Conservation (phyloP, 495 filamentous ascomycete species). For the Penicillium salamii region DNA sequence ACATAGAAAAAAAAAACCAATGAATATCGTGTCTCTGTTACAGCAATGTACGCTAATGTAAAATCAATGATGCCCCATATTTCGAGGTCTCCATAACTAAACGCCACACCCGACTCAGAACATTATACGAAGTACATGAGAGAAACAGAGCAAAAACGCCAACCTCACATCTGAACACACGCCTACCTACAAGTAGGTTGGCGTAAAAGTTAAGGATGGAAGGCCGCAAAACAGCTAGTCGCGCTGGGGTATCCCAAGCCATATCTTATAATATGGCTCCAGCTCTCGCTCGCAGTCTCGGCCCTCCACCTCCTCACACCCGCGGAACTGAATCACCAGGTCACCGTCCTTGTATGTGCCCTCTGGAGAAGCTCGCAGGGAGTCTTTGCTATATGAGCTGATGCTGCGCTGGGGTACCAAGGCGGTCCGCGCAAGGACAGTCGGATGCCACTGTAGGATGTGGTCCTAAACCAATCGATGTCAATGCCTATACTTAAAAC, state of each 20-base stretch:
- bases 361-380: slow-evolving; percentile 39
- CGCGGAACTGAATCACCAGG: slow-evolving; percentile 71
- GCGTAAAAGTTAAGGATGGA: too few species aligned
- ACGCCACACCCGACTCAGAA: neutral
- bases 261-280: slow-evolving; percentile 50
- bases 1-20: slow-evolving; percentile 17
- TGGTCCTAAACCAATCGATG: slow-evolving; percentile 59
- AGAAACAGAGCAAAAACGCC: slow-evolving; percentile 2
- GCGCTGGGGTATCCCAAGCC: slow-evolving; percentile 36
- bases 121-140: slow-evolving; percentile 6
- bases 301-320: slow-evolving; percentile 55
- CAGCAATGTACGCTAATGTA: slow-evolving; percentile 9
- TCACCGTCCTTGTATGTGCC: slow-evolving; percentile 72
- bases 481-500: slow-evolving; percentile 1
- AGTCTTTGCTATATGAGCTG: slow-evolving; percentile 68
- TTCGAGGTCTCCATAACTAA: slow-evolving; percentile 2
- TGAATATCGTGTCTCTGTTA: slow-evolving; percentile 16
- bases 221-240: neutral
- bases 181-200: neutral
- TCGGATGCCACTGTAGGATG: slow-evolving; percentile 98
- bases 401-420: slow-evolving; percentile 78
- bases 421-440: slow-evolving; percentile 82
- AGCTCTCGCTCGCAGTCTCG: slow-evolving; percentile 71
- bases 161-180: neutral
- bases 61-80: slow-evolving; percentile 17